phyloP scores from a whole-genome alignment of 345 rosid species.

The Rhodomyrtus tomentosa region DNA sequence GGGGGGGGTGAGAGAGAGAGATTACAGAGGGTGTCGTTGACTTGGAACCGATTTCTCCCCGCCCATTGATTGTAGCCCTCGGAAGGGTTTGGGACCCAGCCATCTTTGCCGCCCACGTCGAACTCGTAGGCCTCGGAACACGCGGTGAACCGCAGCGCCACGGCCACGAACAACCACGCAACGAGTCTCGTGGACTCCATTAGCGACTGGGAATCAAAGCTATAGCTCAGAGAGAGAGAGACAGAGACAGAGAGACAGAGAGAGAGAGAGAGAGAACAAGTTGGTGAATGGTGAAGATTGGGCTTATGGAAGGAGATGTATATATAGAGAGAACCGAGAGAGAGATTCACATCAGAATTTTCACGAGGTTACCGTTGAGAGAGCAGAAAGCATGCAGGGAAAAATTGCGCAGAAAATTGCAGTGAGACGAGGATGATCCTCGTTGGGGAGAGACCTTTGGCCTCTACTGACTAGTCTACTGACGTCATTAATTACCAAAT shows the following conservation, averaged over 20 bases:
- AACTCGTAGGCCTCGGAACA: constrained; percentile 31
- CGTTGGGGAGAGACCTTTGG: neutral
- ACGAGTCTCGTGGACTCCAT: constrained; percentile 18
- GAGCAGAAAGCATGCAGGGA: neutral
- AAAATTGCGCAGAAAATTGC: neutral
- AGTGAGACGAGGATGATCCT: neutral
- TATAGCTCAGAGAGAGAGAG: neutral
- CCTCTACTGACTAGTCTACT: neutral
- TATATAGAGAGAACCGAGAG: neutral
- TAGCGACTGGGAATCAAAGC: neutral
- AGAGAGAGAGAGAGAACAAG: neutral
- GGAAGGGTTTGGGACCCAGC: constrained; percentile 62
- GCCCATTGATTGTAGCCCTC: constrained; percentile 78
- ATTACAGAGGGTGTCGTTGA: constrained; percentile 72
- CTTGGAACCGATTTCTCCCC: constrained; percentile 68
- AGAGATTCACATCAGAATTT: neutral
- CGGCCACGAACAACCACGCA: neutral
- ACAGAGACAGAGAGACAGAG: neutral
- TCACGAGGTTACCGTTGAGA: neutral
- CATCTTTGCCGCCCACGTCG: constrained; percentile 64
- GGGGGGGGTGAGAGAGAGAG: neutral
- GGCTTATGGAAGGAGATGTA: neutral
- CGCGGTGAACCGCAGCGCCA: neutral
- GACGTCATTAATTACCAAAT: neutral
- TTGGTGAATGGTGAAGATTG: neutral